A percentile compares a stretch with the other conserved stretches of the same genome.
Conservation (phyloP, 2,329 filamentous ascomycete species). For the Aspergillus hortae region DNA sequence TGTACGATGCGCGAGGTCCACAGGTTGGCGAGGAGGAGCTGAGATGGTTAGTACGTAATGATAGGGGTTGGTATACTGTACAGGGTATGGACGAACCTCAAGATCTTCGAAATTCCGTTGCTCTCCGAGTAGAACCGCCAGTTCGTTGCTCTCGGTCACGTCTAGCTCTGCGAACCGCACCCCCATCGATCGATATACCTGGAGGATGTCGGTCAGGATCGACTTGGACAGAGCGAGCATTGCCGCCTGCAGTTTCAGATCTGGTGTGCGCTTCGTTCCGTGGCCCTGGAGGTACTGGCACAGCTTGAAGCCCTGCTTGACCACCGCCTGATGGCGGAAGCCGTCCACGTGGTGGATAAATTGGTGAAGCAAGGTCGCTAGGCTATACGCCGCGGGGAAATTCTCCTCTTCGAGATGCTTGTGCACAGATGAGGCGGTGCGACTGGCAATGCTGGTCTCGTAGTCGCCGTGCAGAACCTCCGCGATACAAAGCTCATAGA, state of each 20-base stretch:
- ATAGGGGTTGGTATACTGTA: not conserved
- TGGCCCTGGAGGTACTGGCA: not conserved
- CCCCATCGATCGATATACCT: not conserved
- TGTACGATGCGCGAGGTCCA: slow-evolving; percentile 4
- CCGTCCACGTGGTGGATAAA: slow-evolving; percentile 1
- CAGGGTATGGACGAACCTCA: not conserved
- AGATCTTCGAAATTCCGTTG: slow-evolving; percentile 2
- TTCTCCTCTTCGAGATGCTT: not conserved
- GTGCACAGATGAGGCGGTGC: not conserved
- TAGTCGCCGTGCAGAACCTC: slow-evolving; percentile 1
- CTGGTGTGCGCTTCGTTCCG: not conserved
- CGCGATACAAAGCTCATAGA: slow-evolving; percentile 2
- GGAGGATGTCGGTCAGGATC: not conserved
- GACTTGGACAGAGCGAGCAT: slow-evolving; percentile 1
- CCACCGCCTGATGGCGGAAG: not conserved
- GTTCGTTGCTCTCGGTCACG: not conserved
- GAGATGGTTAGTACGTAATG: not conserved
- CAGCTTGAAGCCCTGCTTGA: not conserved
- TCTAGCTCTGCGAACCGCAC: not conserved
- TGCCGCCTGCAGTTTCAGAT: not conserved
- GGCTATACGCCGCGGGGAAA: not conserved
- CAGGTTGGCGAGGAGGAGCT: slow-evolving; percentile 1
- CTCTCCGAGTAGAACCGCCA: not conserved
- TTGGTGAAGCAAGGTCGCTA: not conserved
- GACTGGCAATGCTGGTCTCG: not conserved